These are phyloP conservation scores for Ramalina intermedia DNA, from an alignment of 495 filamentous ascomycete species.

Conservation along the genomic window DNA sequence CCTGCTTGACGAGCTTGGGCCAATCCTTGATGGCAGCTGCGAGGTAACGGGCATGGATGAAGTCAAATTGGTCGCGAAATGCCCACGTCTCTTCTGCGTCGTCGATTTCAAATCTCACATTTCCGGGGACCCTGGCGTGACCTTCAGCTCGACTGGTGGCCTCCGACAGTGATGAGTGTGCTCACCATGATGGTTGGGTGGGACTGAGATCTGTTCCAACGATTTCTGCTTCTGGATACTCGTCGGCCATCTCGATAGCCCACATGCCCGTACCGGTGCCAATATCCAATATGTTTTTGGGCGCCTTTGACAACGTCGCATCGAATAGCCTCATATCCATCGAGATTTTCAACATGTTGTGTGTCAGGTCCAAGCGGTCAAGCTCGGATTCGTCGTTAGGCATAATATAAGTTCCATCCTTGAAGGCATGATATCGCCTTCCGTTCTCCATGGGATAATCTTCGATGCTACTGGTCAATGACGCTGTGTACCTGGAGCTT, in stretches of 20 bases:
- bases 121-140: slow-evolving; percentile 31
- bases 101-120: slow-evolving; percentile 48
- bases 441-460: slow-evolving; percentile 53
- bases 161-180: neutral
- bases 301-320: slow-evolving; percentile 24
- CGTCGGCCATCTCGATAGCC: slow-evolving; percentile 47
- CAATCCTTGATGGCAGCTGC: slow-evolving; percentile 35
- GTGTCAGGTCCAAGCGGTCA: slow-evolving; percentile 19
- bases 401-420: slow-evolving; percentile 48
- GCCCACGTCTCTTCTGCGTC: slow-evolving; percentile 37
- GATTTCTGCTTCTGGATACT: slow-evolving; percentile 38
- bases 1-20: slow-evolving; percentile 23
- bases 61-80: slow-evolving; percentile 34
- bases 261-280: slow-evolving; percentile 47
- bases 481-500: slow-evolving; percentile 17
- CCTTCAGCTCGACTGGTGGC: neutral
- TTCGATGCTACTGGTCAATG: slow-evolving; percentile 35
- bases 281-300: slow-evolving; percentile 31
- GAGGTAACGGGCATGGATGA: slow-evolving; percentile 34
- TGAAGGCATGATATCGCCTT: slow-evolving; percentile 51
- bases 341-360: slow-evolving; percentile 25
- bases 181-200: slow-evolving; percentile 33
- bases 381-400: slow-evolving; percentile 27
- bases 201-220: slow-evolving; percentile 50
- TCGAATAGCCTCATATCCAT: slow-evolving; percentile 20